Conservation (phyloP, 441 rosid species). For the Erysimum pusillum region DNA sequence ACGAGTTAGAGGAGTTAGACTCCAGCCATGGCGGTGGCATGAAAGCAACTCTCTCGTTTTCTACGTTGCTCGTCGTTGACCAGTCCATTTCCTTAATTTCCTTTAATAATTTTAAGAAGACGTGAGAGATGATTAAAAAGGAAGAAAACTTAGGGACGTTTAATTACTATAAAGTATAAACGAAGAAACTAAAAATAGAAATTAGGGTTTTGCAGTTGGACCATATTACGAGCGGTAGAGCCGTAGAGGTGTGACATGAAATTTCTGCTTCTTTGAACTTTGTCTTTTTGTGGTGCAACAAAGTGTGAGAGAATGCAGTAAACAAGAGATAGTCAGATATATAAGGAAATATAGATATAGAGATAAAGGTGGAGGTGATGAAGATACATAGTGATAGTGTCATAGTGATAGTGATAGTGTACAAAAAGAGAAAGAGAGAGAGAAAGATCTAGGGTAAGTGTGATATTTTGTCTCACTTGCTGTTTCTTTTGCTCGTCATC, state of each 20-base stretch:
- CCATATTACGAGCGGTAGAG: conserved; percentile 15
- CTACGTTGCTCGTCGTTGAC: conserved; percentile 27
- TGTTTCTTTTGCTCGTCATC: conserved; percentile 9
- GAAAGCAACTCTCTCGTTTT: conserved; percentile 34
- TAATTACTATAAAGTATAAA: neutral
- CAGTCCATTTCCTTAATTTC: conserved; percentile 36
- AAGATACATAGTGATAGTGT: neutral
- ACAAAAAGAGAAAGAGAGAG: neutral
- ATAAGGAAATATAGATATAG: conserved; percentile 7
- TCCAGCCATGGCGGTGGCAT: conserved; percentile 18
- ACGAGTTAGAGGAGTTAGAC: conserved; percentile 24
- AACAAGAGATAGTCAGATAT: neutral
- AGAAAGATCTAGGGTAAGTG: neutral
- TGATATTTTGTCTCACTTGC: conserved; percentile 33
- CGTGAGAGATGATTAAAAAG: neutral
- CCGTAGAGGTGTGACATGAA: conserved; percentile 15
- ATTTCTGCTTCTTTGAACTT: conserved; percentile 13
- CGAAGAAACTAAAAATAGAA: neutral
- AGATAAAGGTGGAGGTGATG: neutral
- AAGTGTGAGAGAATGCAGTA: conserved; percentile 23
- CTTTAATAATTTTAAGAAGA: neutral
- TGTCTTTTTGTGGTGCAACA: conserved; percentile 20
- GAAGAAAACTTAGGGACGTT: neutral
- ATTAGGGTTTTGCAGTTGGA: conserved; percentile 26
- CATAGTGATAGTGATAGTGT: no score